Conservation (phyloP, 805 yeast species). For the Yamadazyma nakazawae region DNA sequence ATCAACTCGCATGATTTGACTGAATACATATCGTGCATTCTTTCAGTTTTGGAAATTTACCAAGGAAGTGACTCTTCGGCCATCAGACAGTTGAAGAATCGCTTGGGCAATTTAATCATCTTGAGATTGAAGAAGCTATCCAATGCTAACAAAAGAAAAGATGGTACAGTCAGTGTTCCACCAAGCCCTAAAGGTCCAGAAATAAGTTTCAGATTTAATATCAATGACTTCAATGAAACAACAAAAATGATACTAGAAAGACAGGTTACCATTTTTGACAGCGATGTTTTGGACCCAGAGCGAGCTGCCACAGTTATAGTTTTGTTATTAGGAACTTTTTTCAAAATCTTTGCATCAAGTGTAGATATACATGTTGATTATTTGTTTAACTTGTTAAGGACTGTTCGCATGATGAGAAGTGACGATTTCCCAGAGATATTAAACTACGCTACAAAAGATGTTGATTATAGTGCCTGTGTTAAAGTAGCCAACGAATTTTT, state of each 20-base stretch:
- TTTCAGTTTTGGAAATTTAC: constrained; percentile 29
- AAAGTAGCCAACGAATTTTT: constrained; percentile 29
- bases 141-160: neutral
- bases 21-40: constrained; percentile 25
- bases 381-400: constrained; percentile 33
- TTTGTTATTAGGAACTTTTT: constrained; percentile 28
- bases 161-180: neutral
- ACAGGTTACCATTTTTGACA: constrained; percentile 29
- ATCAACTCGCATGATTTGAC: constrained; percentile 22
- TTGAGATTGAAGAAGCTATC: constrained; percentile 21
- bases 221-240: constrained; percentile 15
- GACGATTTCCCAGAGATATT: constrained; percentile 21
- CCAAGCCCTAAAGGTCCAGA: neutral
- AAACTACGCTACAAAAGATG: constrained; percentile 14
- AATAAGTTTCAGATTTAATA: neutral
- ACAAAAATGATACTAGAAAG: constrained; percentile 31
- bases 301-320: constrained; percentile 31
- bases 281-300: constrained; percentile 30
- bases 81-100: constrained; percentile 17
- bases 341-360: constrained; percentile 15
- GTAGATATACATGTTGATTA: constrained; percentile 23
- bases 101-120: constrained; percentile 22
- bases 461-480: constrained; percentile 16
- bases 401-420: constrained; percentile 31
- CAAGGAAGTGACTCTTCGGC: constrained; percentile 9